phyloP scores from a whole-genome alignment of 2,329 filamentous ascomycete species.

The Clathrospora elynae region DNA sequence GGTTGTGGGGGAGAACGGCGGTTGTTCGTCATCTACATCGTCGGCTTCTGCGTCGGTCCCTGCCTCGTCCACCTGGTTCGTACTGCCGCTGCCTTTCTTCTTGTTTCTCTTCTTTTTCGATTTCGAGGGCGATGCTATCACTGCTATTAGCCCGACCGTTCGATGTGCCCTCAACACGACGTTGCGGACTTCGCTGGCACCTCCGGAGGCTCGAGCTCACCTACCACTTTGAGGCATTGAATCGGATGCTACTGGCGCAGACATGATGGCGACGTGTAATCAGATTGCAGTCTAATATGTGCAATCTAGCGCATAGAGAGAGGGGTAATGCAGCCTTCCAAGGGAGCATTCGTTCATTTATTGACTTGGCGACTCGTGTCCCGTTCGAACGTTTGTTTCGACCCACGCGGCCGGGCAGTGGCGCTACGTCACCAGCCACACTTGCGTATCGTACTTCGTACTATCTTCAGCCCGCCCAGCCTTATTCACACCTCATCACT shows the following conservation, averaged over 20 bases:
- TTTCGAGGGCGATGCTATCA: conserved; percentile 39
- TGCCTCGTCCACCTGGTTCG: conserved; percentile 34
- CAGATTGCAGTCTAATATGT: conserved; percentile 15
- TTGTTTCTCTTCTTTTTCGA: conserved; percentile 51
- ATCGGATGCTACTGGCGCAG: conserved; percentile 33
- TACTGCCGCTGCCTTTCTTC: conserved; percentile 40
- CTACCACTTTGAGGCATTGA: conserved; percentile 44
- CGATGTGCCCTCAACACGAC: conserved; percentile 1
- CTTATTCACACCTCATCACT: neutral
- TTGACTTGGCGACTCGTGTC: conserved; percentile 47
- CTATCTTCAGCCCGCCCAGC: neutral
- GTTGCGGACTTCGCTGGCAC: conserved; percentile 16
- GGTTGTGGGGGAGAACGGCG: conserved; percentile 35
- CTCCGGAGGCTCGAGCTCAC: conserved; percentile 36
- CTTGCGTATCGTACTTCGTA: neutral
- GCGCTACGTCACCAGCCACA: conserved; percentile 35
- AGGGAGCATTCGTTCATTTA: conserved; percentile 34
- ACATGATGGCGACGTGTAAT: conserved; percentile 33
- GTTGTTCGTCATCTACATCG: conserved; percentile 45
- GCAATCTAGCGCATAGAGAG: neutral
- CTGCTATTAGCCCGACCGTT: conserved; percentile 24
- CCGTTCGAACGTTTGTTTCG: conserved; percentile 39
- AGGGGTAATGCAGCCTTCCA: conserved; percentile 16
- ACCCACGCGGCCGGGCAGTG: conserved; percentile 27
- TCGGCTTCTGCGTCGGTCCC: conserved; percentile 37